These are phyloP conservation scores for Leccinum obscurum DNA, from an alignment of 768 basidiomycete species.

Conservation along the genomic window DNA sequence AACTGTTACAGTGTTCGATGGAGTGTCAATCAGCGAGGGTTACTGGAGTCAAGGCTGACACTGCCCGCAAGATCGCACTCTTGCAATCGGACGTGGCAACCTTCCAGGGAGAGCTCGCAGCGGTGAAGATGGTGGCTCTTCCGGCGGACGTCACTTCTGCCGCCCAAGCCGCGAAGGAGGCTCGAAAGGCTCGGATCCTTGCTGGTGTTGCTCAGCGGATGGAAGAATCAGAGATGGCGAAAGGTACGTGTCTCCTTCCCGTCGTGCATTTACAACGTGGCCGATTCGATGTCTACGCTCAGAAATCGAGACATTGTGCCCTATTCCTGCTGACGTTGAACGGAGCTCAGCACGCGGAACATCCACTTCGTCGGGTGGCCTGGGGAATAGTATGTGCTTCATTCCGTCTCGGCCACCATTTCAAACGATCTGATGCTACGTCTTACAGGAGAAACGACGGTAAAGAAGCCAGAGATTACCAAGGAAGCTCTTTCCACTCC, in stretches of 20 bases:
- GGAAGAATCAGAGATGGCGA: not conserved
- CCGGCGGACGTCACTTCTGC: not conserved
- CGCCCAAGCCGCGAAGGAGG: constrained; percentile 10
- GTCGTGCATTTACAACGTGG: not conserved
- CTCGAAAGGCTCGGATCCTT: not conserved
- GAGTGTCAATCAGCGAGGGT: constrained; percentile 19
- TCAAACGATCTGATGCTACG: not conserved
- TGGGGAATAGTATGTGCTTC: constrained; percentile 7
- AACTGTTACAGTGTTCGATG: constrained; percentile 1
- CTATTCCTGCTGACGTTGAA: not conserved
- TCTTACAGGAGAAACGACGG: constrained; percentile 6
- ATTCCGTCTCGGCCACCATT: not conserved
- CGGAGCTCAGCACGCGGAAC: not conserved
- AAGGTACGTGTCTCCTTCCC: constrained; percentile 6
- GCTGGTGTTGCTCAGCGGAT: not conserved
- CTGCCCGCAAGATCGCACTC: constrained; percentile 18
- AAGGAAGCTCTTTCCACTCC: constrained; percentile 4
- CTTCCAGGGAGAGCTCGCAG: constrained; percentile 10
- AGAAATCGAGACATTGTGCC: constrained; percentile 1
- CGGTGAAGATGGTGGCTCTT: constrained; percentile 5
- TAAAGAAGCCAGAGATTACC: not conserved
- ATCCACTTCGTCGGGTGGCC: not conserved
- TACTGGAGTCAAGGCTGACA: constrained; percentile 17
- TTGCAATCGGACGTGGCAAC: constrained; percentile 15
- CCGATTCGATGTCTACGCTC: not conserved